Base-by-base conservation (phyloP, 1,139 yeast genomes). In the Hemisphaericaspora xylanilytica region DNA sequence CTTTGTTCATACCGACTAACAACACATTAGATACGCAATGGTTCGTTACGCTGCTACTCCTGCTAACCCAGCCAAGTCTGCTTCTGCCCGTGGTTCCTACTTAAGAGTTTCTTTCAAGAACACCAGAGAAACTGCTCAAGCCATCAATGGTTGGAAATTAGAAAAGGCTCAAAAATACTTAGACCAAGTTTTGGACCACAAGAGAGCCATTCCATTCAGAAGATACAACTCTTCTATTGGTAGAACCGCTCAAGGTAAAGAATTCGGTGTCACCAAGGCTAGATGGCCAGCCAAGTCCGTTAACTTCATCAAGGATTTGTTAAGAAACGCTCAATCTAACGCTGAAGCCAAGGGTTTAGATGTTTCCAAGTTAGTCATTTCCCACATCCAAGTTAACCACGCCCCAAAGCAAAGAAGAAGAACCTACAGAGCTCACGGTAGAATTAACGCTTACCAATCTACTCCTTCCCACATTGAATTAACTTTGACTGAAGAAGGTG, bases 351-450 rank as follows among this genome's bases (percentile, higher is more conserved):
- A 92, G 83, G 98, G 98, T 66, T 88, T 92, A 75, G 97, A 92
- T 70, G 81, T 86, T 62, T 80, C 94, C 64, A 87, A 85, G 72
- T 85, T 92, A 73, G 85, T 84, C 77, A 81, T 92, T 67, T 83
- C 95, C 63, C 97, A 92, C 87, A 90, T 94, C 70, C 98, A 94
- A 82, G 98, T 92, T 67, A 94, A 92, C 95, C 96, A 89, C 75
- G 98, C 98, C 65, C 98, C 98, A 78, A 89, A 89, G 81, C 95
- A 88, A 81, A 94, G 98, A 83, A 92, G 98, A 81, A 89, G 99
- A 81, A 92, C 98, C 69, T 94, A 80, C 96, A 92, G 99, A 85
- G 98, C 98, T 65, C 98, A 92, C 85, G 99, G 99, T 86, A 90
- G 97, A 84, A 87, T 89, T 73, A 92, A 90, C 78, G 96, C 96